Conservation (phyloP, 1,139 yeast genomes). For the Candida tetrigidarum region DNA sequence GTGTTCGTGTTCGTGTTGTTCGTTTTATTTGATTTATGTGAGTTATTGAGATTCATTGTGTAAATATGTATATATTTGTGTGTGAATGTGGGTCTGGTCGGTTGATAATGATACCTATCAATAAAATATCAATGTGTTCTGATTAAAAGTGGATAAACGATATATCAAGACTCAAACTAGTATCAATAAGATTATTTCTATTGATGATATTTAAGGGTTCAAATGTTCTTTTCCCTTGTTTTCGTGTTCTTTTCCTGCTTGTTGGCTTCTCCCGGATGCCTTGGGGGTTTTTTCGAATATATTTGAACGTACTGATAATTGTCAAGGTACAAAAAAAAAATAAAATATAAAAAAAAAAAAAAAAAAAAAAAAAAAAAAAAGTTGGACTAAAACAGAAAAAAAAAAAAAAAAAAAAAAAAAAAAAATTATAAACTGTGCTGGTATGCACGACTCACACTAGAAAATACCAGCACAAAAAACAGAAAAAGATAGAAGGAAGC, state of each 20-base stretch:
- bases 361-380: conserved; percentile 6
- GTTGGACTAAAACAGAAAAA: conserved; percentile 4
- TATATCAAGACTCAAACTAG: neutral
- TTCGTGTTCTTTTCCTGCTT: no score
- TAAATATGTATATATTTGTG: neutral
- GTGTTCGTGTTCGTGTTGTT: no score
- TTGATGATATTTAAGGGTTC: conserved; percentile 1
- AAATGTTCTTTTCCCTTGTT: neutral
- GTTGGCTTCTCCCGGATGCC: conserved; percentile 4
- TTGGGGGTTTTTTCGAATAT: neutral
- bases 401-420: neutral
- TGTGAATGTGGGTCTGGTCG: neutral
- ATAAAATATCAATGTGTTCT: neutral
- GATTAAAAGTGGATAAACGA: neutral
- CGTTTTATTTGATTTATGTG: neutral
- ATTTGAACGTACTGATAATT: conserved; percentile 1
- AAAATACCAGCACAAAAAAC: neutral
- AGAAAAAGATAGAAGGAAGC: no score
- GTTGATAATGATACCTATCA: neutral
- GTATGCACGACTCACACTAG: neutral
- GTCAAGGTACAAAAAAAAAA: conserved; percentile 7
- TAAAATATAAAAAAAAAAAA: neutral
- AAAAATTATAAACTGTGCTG: neutral
- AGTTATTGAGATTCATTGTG: conserved; percentile 3
- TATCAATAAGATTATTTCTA: neutral